Evolutionary conservation across 805 yeast species (phyloP).

Genomic region (Lipomyces kockii): DNA sequence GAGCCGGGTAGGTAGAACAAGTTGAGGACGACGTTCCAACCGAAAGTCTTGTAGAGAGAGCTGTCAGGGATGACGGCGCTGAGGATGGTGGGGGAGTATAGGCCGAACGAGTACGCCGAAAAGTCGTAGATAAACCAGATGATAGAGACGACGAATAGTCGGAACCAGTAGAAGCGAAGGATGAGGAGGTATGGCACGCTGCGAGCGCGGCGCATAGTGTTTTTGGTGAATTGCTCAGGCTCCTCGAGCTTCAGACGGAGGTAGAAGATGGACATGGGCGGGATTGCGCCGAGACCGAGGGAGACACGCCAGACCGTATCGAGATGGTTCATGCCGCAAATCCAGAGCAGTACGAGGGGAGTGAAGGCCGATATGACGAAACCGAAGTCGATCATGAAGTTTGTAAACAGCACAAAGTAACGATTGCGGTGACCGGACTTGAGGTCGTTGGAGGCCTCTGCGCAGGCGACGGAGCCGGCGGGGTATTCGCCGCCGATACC

Average conservation of each 20-base stretch:
- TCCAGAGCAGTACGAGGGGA: slow-evolving; percentile 84
- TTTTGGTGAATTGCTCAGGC: slow-evolving; percentile 69
- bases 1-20: slow-evolving; percentile 91
- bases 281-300: slow-evolving; percentile 86
- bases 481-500: slow-evolving; percentile 97
- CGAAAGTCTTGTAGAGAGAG: slow-evolving; percentile 74
- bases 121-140: slow-evolving; percentile 95
- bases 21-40: slow-evolving; percentile 90
- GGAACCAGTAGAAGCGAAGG: slow-evolving; percentile 82
- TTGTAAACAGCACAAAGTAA: slow-evolving; percentile 87
- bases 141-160: slow-evolving; percentile 68
- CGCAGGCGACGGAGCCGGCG: slow-evolving; percentile 89
- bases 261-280: slow-evolving; percentile 77
- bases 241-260: slow-evolving; percentile 78
- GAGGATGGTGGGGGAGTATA: slow-evolving; percentile 76
- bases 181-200: slow-evolving; percentile 69
- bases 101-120: slow-evolving; percentile 83
- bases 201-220: slow-evolving; percentile 64
- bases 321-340: slow-evolving; percentile 70
- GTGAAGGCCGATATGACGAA: slow-evolving; percentile 84
- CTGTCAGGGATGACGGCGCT: slow-evolving; percentile 59
- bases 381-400: slow-evolving; percentile 84
- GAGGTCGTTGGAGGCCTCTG: slow-evolving; percentile 81
- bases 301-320: slow-evolving; percentile 91
- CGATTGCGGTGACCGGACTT: slow-evolving; percentile 87